Evolutionary conservation across 345 rosid genomes (phyloP).

Genomic region (Reutealis trisperma): DNA sequence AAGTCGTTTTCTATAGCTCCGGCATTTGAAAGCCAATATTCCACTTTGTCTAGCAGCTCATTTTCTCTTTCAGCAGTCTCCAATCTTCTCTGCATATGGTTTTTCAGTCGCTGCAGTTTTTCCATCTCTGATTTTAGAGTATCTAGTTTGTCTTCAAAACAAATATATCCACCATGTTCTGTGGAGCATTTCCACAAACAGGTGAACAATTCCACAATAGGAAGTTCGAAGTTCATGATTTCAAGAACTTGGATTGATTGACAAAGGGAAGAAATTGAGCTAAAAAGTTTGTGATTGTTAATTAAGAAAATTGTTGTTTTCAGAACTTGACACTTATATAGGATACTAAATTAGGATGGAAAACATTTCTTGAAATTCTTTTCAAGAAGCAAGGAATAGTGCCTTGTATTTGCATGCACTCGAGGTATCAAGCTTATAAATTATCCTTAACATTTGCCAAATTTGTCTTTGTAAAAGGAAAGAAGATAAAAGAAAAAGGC

Average conservation of each 20-base stretch:
- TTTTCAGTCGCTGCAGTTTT: background rate
- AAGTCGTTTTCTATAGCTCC: background rate
- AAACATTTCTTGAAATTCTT: background rate
- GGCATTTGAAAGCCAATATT: conserved; percentile 1
- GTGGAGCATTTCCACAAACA: conserved; percentile 6
- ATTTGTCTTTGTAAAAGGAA: no score
- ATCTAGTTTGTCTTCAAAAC: background rate
- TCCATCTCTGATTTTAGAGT: background rate
- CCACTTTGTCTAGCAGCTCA: background rate
- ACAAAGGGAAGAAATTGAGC: no score
- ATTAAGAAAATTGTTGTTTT: background rate
- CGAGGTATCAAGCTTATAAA: background rate
- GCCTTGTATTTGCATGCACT: background rate
- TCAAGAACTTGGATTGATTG: background rate
- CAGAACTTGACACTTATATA: background rate
- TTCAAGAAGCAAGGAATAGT: no score
- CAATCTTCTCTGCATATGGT: background rate
- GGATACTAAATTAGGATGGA: background rate
- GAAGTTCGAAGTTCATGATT: background rate
- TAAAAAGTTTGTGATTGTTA: background rate
- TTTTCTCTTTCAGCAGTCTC: background rate
- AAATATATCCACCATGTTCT: conserved; percentile 5
- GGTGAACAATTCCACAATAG: background rate
- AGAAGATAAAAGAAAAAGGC: background rate
- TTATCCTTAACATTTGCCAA: background rate